A percentile compares a stretch with the other conserved stretches of the same genome.
Conservation (phyloP, 306 rosid genomes). For the Crotalaria pallida region DNA sequence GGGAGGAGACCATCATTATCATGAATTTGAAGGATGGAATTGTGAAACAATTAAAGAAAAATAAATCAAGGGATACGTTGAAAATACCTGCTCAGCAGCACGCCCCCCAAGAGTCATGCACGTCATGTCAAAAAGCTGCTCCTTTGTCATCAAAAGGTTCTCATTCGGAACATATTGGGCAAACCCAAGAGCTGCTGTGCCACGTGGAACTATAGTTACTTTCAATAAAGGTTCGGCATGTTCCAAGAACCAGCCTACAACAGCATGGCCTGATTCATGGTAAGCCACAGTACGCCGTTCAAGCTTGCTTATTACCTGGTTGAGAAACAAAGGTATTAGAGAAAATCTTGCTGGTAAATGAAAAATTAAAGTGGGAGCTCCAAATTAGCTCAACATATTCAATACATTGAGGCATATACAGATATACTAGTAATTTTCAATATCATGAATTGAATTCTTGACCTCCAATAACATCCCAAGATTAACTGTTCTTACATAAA, state of each 20-base stretch:
- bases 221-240: slow-evolving; percentile 81
- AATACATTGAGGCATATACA: background rate
- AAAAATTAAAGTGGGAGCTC: background rate
- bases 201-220: slow-evolving; percentile 96
- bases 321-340: slow-evolving; percentile 7
- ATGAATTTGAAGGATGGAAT: background rate
- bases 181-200: slow-evolving; percentile 96
- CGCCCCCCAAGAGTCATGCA: slow-evolving; percentile 98
- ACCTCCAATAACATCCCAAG: background rate
- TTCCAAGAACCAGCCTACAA: slow-evolving; percentile 93
- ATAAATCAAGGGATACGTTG: background rate
- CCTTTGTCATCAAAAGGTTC: slow-evolving; percentile 92
- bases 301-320: slow-evolving; percentile 85
- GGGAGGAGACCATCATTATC: slow-evolving; percentile 1
- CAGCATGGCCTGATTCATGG: slow-evolving; percentile 98
- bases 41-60: background rate
- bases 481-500: background rate
- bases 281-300: slow-evolving; percentile 97
- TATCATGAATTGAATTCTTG: background rate
- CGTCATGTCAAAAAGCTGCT: slow-evolving; percentile 91
- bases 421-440: too few species aligned
- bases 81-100: slow-evolving; percentile 88
- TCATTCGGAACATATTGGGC: slow-evolving; percentile 94
- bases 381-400: background rate
- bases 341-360: background rate